Evolutionary conservation across 345 rosid species (phyloP).

Genomic region (Rhizophora apiculata): DNA sequence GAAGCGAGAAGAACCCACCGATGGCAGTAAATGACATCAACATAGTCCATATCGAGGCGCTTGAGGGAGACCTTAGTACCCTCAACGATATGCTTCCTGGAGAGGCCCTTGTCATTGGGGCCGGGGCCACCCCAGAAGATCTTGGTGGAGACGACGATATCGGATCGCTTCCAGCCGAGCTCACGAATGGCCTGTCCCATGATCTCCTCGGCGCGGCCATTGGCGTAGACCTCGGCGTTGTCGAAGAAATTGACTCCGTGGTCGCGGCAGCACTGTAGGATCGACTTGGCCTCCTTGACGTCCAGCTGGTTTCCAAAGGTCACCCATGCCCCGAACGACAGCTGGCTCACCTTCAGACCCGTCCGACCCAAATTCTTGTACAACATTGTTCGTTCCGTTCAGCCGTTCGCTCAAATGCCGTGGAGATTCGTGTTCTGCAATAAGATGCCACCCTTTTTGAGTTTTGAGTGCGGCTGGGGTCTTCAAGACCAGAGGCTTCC

Average conservation of each 20-base stretch:
- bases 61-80: constrained; percentile 93
- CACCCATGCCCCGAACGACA: constrained; percentile 91
- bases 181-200: constrained; percentile 98
- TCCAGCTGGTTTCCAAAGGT: constrained; percentile 96
- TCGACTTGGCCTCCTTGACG: constrained; percentile 90
- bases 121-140: constrained; percentile 99
- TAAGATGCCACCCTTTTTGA: too few species aligned
- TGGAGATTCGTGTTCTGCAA: too few species aligned
- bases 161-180: constrained; percentile 96
- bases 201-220: constrained; percentile 96
- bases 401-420: too few species aligned
- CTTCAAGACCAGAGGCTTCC: too few species aligned
- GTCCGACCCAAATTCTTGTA: constrained; percentile 88
- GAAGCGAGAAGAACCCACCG: constrained; percentile 24
- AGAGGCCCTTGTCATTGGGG: constrained; percentile 89
- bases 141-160: constrained; percentile 88
- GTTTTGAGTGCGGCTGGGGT: too few species aligned
- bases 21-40: constrained; percentile 85
- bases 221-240: constrained; percentile 97
- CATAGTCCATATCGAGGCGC: constrained; percentile 88
- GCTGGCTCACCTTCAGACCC: constrained; percentile 89
- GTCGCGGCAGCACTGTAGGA: constrained; percentile 88
- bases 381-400: constrained; percentile 44
- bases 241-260: constrained; percentile 96
- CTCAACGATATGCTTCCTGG: constrained; percentile 87